phyloP scores from a whole-genome alignment of 495 filamentous ascomycete species.

The Penicillium ucsense region DNA sequence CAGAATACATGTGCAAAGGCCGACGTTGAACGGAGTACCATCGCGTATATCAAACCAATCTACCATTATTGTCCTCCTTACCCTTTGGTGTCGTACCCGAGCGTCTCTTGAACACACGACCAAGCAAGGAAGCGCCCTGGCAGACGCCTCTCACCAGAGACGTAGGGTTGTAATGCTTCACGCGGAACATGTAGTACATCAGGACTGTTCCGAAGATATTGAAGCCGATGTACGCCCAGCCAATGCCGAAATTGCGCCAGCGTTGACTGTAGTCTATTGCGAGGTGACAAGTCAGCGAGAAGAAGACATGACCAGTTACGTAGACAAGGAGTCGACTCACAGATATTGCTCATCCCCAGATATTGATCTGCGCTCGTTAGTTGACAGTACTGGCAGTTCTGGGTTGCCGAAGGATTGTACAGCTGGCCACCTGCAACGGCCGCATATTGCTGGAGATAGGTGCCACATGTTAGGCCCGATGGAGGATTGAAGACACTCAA shows the following conservation, averaged over 20 bases:
- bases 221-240: slow-evolving; percentile 45
- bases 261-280: slow-evolving; percentile 29
- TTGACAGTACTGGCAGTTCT: slow-evolving; percentile 36
- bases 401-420: slow-evolving; percentile 34
- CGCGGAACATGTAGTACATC: slow-evolving; percentile 44
- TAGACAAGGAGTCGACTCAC: slow-evolving; percentile 12
- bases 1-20: background rate
- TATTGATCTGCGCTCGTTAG: slow-evolving; percentile 39
- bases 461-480: slow-evolving; percentile 36
- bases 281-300: no score
- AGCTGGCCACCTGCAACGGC: slow-evolving; percentile 26
- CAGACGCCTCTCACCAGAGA: slow-evolving; percentile 22
- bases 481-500: slow-evolving; percentile 44
- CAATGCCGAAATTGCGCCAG: slow-evolving; percentile 46
- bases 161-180: slow-evolving; percentile 37
- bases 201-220: slow-evolving; percentile 40
- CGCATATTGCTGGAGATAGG: slow-evolving; percentile 34
- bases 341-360: slow-evolving; percentile 36
- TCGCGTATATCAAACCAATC: slow-evolving; percentile 13
- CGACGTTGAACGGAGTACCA: no score
- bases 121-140: slow-evolving; percentile 20
- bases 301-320: no score
- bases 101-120: slow-evolving; percentile 32
- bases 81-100: slow-evolving; percentile 50
- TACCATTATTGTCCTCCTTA: slow-evolving; percentile 43